Evolutionary conservation across 2,329 filamentous ascomycete genomes (phyloP).

Genomic region (Truncatella angustata): DNA sequence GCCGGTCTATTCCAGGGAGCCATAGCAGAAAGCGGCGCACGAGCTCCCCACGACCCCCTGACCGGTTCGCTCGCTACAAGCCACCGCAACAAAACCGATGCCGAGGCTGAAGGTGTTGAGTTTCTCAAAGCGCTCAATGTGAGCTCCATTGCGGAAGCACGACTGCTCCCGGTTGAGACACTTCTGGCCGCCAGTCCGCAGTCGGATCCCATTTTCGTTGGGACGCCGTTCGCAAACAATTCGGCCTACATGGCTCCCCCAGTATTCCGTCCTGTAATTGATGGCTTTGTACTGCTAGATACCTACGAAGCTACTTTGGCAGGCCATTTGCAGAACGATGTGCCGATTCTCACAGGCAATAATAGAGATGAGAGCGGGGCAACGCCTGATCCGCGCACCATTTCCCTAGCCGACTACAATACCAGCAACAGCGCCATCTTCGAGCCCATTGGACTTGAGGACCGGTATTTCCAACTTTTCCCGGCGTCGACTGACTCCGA

Average conservation of each 20-base stretch:
- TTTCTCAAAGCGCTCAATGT: conserved; percentile 19
- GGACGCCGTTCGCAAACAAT: conserved; percentile 22
- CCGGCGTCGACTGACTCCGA: conserved; percentile 20
- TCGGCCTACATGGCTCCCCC: conserved; percentile 19
- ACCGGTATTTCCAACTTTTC: conserved; percentile 22
- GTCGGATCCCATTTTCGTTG: conserved; percentile 20
- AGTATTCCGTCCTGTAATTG: conserved; percentile 25
- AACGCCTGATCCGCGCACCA: conserved; percentile 1
- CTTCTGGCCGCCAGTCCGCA: conserved; percentile 15
- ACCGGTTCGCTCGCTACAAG: conserved; percentile 24
- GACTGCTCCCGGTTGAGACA: conserved; percentile 15
- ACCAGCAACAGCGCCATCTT: conserved; percentile 19
- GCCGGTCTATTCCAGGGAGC: conserved; percentile 22
- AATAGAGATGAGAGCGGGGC: conserved; percentile 27
- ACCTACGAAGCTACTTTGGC: conserved; percentile 19
- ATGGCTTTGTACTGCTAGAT: conserved; percentile 26
- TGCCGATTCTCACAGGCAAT: conserved; percentile 28
- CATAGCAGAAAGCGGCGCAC: conserved; percentile 31
- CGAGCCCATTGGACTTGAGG: conserved; percentile 11
- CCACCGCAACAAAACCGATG: conserved; percentile 21
- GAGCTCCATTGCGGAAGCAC: conserved; percentile 18
- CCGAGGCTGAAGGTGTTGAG: conserved; percentile 15
- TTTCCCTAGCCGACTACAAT: conserved; percentile 16
- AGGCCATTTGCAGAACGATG: conserved; percentile 14
- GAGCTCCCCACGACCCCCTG: conserved; percentile 25